Evolutionary conservation across 2,329 filamentous ascomycete species (phyloP).

Genomic region (Penicillium sp.): DNA sequence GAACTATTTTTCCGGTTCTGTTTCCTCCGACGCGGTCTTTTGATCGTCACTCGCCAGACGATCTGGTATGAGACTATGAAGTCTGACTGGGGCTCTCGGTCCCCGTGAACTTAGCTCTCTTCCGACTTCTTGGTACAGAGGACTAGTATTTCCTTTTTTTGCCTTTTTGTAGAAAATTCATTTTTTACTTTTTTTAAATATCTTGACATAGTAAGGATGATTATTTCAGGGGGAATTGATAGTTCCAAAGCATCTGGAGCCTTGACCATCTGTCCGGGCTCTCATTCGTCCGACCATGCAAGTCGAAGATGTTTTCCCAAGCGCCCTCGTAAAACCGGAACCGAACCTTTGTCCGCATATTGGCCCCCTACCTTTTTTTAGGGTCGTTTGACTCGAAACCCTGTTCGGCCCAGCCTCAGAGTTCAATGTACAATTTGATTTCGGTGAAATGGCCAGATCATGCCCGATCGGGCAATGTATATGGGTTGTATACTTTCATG

Average conservation of each 20-base stretch:
- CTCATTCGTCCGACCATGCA: not conserved
- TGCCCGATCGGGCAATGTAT: constrained; percentile 13
- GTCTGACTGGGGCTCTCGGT: constrained; percentile 4
- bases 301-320: not conserved
- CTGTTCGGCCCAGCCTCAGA: not conserved
- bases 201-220: not conserved
- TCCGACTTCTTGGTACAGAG: not conserved
- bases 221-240: constrained; percentile 21
- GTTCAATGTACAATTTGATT: not conserved
- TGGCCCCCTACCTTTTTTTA: not conserved
- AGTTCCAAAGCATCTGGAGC: constrained; percentile 8
- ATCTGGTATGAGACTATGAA: constrained; percentile 5
- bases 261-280: not conserved
- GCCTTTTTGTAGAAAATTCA: not conserved
- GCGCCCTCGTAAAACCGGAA: constrained; percentile 14
- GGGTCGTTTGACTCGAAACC: not conserved
- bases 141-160: not conserved
- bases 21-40: not conserved
- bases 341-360: constrained; percentile 5
- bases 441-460: not conserved
- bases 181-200: not conserved
- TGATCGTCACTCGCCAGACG: constrained; percentile 5
- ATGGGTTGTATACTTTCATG: constrained; percentile 4
- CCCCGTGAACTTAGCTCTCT: not conserved
- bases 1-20: constrained; percentile 1